A percentile compares a stretch with the other conserved stretches of the same genome.
phyloP scores from a whole-genome alignment of 1,284 basidiomycete species.

The Rhodotorula sp. region DNA sequence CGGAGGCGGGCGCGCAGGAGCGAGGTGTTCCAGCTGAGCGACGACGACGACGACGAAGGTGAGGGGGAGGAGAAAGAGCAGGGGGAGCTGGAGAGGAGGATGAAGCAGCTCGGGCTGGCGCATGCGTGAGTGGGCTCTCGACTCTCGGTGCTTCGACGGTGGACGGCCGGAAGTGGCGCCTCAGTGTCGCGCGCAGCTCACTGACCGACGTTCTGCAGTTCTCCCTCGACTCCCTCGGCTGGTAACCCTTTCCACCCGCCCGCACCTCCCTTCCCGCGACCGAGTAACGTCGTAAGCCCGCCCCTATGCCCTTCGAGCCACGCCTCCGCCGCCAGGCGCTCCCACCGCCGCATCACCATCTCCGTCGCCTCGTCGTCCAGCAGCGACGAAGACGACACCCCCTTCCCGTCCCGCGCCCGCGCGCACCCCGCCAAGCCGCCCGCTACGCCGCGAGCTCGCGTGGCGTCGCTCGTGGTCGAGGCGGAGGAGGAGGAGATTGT shows the following conservation, averaged over 20 bases:
- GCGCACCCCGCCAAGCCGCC: no score
- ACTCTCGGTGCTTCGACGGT: background rate
- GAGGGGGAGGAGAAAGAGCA: no score
- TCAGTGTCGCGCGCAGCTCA: no score
- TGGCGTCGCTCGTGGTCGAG: background rate
- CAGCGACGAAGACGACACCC: background rate
- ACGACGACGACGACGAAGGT: background rate
- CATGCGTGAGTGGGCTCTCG: background rate
- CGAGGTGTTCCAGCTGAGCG: background rate
- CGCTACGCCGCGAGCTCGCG: background rate
- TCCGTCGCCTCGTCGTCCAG: slow-evolving; percentile 3
- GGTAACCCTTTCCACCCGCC: background rate
- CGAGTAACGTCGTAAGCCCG: no score
- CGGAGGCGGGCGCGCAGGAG: no score
- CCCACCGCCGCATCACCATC: slow-evolving; percentile 18
- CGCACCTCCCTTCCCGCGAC: background rate
- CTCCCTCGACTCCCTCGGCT: no score
- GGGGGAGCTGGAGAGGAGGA: background rate
- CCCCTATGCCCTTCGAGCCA: background rate
- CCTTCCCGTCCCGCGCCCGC: background rate
- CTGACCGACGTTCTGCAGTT: no score
- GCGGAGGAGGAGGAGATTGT: slow-evolving; percentile 13
- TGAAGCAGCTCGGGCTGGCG: background rate
- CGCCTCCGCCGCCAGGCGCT: background rate
- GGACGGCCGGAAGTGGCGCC: no score